Evolutionary conservation across 148 eudicot genomes (phyloP).

Genomic region (Vaccinium myrtillus): DNA sequence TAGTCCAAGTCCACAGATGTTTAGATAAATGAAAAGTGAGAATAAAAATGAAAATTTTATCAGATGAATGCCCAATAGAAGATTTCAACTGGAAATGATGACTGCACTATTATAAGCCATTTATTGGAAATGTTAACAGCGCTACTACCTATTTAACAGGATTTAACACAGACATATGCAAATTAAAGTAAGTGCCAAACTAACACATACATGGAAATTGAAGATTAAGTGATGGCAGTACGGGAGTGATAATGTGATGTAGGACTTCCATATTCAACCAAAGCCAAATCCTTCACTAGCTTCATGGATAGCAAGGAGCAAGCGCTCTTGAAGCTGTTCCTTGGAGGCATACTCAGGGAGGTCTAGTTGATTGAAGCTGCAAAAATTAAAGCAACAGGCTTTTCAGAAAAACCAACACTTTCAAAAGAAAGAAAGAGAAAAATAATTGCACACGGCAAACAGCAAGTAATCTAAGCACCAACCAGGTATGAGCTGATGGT

Average conservation of each 20-base stretch:
- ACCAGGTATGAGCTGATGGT: conserved; percentile 99
- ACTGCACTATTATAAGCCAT: not conserved
- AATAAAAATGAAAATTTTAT: not conserved
- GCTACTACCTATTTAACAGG: not conserved
- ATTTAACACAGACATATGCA: not conserved
- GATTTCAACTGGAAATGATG: not conserved
- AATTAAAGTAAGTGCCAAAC: conserved; percentile 13
- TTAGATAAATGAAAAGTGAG: not conserved
- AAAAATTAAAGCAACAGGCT: not conserved
- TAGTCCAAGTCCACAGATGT: not conserved
- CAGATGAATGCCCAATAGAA: not conserved
- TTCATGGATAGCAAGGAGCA: conserved; percentile 97
- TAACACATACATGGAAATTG: conserved; percentile 36
- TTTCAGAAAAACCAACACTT: not conserved
- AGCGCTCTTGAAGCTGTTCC: conserved; percentile 89
- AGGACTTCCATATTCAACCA: conserved; percentile 44
- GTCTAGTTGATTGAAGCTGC: conserved; percentile 94
- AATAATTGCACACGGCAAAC: not conserved
- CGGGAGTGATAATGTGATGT: not conserved
- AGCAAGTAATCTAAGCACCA: conserved; percentile 18
- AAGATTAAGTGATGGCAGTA: conserved; percentile 5
- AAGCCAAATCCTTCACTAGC: conserved; percentile 99
- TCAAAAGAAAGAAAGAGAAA: not conserved
- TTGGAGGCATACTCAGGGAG: conserved; percentile 95
- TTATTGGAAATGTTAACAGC: not conserved